These are phyloP conservation scores for Immersiella caudata DNA, from an alignment of 495 filamentous ascomycete genomes.

Conservation along the genomic window DNA sequence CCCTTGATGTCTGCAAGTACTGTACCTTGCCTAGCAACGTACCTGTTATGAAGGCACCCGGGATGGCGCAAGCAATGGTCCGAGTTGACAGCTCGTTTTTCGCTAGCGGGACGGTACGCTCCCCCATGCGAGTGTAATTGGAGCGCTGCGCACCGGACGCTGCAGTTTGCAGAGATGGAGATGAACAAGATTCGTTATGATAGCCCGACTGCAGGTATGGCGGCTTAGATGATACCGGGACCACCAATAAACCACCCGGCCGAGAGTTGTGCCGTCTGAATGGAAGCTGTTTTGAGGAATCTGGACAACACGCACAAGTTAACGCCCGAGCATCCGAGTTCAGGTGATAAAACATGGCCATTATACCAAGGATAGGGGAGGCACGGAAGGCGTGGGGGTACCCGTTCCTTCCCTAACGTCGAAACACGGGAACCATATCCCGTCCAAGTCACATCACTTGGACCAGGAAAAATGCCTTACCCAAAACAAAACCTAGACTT, in stretches of 20 bases:
- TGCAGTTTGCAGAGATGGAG: background rate
- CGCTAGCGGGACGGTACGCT: constrained; percentile 27
- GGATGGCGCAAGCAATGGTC: constrained; percentile 7
- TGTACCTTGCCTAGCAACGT: background rate
- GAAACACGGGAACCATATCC: background rate
- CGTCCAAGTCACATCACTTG: background rate
- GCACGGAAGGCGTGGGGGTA: background rate
- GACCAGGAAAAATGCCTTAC: too few relatives aligned
- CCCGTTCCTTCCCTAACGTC: background rate
- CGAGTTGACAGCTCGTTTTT: constrained; percentile 22
- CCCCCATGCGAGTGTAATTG: background rate
- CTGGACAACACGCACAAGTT: background rate
- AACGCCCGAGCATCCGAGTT: background rate
- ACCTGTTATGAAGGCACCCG: background rate
- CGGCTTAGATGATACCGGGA: background rate
- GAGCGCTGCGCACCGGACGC: background rate
- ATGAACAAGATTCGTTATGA: background rate
- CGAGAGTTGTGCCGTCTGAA: background rate
- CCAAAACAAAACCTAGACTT: too few relatives aligned
- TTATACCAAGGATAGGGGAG: background rate
- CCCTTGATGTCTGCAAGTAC: background rate
- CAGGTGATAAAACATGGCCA: background rate
- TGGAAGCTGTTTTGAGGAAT: background rate
- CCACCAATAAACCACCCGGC: background rate
- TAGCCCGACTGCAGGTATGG: background rate